phyloP scores from a whole-genome alignment of 2,329 filamentous ascomycete species.

The Malbranchea cinnamomea region DNA sequence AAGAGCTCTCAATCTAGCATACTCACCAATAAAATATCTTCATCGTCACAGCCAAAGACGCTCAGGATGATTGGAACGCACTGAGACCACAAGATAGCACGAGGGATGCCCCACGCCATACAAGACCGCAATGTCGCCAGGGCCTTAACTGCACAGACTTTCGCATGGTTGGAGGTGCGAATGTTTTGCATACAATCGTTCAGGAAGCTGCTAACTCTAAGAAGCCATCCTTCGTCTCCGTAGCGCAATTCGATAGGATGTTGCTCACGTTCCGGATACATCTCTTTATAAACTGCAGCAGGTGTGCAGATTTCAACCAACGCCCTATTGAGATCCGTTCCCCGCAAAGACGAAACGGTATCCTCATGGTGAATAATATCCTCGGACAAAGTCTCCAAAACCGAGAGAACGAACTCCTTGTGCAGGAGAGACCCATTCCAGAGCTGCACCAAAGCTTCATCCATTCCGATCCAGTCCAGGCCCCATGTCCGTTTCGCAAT shows the following conservation, averaged over 20 bases:
- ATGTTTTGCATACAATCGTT: slow-evolving; percentile 55
- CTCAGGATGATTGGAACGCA: slow-evolving; percentile 57
- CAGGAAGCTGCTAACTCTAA: slow-evolving; percentile 59
- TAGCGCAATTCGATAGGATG: slow-evolving; percentile 52
- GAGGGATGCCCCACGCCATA: slow-evolving; percentile 77
- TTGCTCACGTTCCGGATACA: slow-evolving; percentile 58
- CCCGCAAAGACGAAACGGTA: slow-evolving; percentile 65
- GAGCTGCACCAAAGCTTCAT: slow-evolving; percentile 61
- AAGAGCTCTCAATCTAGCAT: background rate
- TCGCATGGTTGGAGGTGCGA: slow-evolving; percentile 50
- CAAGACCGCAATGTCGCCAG: slow-evolving; percentile 64
- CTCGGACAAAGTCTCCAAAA: slow-evolving; percentile 84
- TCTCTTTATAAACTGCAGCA: slow-evolving; percentile 54
- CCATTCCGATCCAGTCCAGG: slow-evolving; percentile 91
- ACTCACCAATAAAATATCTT: slow-evolving; percentile 58
- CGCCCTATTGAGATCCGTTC: slow-evolving; percentile 70
- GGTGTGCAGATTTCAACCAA: slow-evolving; percentile 92
- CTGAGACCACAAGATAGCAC: slow-evolving; percentile 57
- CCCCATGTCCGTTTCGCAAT: slow-evolving; percentile 87
- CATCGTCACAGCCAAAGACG: slow-evolving; percentile 53
- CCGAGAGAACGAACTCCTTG: slow-evolving; percentile 74
- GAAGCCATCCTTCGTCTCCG: slow-evolving; percentile 76
- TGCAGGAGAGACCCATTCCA: slow-evolving; percentile 53
- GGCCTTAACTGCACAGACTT: slow-evolving; percentile 57
- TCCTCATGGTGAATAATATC: slow-evolving; percentile 90